These are phyloP conservation scores for Acacia concinna DNA, from an alignment of 331 rosid genomes.

Conservation along the genomic window DNA sequence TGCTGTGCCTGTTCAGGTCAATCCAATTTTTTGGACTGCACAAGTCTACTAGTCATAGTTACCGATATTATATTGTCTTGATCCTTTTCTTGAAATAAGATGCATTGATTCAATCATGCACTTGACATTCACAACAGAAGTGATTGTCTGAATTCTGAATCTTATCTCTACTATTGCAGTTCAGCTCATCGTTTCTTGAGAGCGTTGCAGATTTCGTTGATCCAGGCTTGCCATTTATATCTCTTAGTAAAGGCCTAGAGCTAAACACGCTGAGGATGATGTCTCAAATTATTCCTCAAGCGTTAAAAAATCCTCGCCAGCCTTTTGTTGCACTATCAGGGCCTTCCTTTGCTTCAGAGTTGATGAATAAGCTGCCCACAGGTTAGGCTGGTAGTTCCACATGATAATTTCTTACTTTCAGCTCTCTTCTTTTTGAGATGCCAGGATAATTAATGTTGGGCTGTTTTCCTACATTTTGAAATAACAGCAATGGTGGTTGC, in stretches of 20 bases:
- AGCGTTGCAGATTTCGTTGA: conserved; percentile 75
- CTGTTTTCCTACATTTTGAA: conserved; percentile 25
- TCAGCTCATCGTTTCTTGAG: conserved; percentile 75
- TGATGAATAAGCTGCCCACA: conserved; percentile 90
- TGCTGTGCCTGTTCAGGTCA: conserved; percentile 95
- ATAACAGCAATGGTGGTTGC: conserved; percentile 90
- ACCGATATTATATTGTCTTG: conserved; percentile 1
- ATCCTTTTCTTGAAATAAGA: conserved; percentile 9
- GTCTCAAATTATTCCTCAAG: conserved; percentile 92
- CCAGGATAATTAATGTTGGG: neutral
- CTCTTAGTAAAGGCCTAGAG: conserved; percentile 92
- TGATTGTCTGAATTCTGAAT: conserved; percentile 23
- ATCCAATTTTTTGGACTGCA: conserved; percentile 1
- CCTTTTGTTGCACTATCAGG: conserved; percentile 93
- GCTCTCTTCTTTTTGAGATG: conserved; percentile 13
- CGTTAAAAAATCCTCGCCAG: conserved; percentile 78
- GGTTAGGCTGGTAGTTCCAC: conserved; percentile 43
- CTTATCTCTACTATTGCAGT: conserved; percentile 53
- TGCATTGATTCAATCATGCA: neutral
- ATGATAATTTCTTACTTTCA: neutral
- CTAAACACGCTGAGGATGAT: conserved; percentile 82
- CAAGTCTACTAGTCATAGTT: neutral
- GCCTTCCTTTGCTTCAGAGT: conserved; percentile 89
- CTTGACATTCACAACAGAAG: conserved; percentile 2
- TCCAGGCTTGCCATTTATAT: conserved; percentile 84